Evolutionary conservation across 805 yeast species (phyloP).

Genomic region (Saccharomyces jurei): DNA sequence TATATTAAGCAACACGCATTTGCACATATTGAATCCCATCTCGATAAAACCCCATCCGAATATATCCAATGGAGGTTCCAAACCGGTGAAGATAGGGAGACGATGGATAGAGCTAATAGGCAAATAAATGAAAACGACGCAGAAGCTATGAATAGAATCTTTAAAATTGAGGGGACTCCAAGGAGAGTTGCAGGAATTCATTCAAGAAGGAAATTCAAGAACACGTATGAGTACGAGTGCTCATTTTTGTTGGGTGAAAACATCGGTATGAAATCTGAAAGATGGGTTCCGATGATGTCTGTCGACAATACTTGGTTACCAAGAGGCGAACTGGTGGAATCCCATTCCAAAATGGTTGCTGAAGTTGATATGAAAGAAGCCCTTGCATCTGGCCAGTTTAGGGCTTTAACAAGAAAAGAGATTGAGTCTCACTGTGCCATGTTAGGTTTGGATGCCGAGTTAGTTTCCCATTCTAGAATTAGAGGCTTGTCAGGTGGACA

Average conservation of each 20-base stretch:
- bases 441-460: constrained; percentile 94
- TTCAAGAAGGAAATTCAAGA: constrained; percentile 97
- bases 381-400: constrained; percentile 98
- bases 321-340: constrained; percentile 90
- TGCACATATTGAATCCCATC: constrained; percentile 93
- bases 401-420: constrained; percentile 98
- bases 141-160: constrained; percentile 93
- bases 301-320: constrained; percentile 99
- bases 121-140: constrained; percentile 91
- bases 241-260: constrained; percentile 92
- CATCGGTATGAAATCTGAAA: constrained; percentile 93
- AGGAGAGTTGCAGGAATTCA: constrained; percentile 89
- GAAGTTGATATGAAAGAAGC: constrained; percentile 99
- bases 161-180: constrained; percentile 92
- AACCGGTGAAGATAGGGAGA: constrained; percentile 99
- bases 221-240: constrained; percentile 97
- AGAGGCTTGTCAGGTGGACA: constrained; percentile 99
- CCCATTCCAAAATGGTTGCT: constrained; percentile 95
- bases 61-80: constrained; percentile 99
- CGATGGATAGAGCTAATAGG: constrained; percentile 99
- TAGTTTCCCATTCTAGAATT: constrained; percentile 96
- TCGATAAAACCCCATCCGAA: constrained; percentile 97
- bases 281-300: constrained; percentile 98
- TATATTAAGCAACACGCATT: constrained; percentile 98
- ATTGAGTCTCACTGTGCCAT: constrained; percentile 93